phyloP scores from a whole-genome alignment of 306 rosid species.

The Macrotyloma uniflorum region DNA sequence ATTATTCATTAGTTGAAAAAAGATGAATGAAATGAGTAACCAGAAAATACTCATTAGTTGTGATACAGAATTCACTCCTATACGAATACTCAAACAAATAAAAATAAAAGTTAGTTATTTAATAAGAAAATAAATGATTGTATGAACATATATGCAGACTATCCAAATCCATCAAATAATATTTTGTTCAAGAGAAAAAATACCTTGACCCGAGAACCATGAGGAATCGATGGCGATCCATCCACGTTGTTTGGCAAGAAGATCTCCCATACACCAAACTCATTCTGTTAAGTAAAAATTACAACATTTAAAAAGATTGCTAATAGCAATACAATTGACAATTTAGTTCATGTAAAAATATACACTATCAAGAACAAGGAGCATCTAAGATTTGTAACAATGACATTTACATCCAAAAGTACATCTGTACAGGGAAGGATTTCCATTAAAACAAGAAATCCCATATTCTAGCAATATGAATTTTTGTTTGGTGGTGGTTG shows the following conservation, averaged over 20 bases:
- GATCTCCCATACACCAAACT: slow-evolving; percentile 99
- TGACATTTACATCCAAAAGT: slow-evolving; percentile 10
- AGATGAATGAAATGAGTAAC: no score
- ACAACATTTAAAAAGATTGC: slow-evolving; percentile 20
- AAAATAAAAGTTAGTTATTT: neutral
- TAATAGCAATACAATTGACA: slow-evolving; percentile 24
- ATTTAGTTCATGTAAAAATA: slow-evolving; percentile 32
- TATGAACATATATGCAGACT: slow-evolving; percentile 31
- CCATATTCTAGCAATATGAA: neutral
- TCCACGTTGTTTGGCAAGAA: slow-evolving; percentile 96
- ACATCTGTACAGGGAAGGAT: slow-evolving; percentile 11
- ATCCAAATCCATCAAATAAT: slow-evolving; percentile 7
- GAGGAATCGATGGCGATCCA: slow-evolving; percentile 87
- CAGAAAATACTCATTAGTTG: neutral
- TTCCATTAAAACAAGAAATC: neutral
- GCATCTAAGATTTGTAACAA: slow-evolving; percentile 8
- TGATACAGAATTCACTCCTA: neutral
- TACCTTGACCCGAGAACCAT: slow-evolving; percentile 99
- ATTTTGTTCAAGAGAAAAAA: slow-evolving; percentile 23
- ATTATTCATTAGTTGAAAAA: neutral
- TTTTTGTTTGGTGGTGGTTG: neutral
- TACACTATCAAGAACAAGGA: slow-evolving; percentile 21
- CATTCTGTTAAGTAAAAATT: slow-evolving; percentile 66
- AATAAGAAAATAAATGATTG: neutral
- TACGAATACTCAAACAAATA: neutral